Evolutionary conservation across 345 rosid genomes (phyloP).

Genomic region (Arabis hirsuta): DNA sequence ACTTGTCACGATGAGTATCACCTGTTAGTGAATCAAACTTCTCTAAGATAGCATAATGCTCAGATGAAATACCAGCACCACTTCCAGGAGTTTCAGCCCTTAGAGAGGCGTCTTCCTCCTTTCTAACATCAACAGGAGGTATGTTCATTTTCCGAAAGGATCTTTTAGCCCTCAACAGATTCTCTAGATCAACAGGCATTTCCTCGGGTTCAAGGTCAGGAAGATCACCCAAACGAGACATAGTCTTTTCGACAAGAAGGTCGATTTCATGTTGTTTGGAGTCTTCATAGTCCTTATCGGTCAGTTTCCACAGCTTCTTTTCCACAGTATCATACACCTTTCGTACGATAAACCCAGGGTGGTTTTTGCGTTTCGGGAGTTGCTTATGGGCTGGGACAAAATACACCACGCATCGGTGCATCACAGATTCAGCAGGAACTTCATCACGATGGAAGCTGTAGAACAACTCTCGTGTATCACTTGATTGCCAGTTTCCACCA

Average conservation of each 20-base stretch:
- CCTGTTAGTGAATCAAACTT: conserved; percentile 72
- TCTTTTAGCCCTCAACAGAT: conserved; percentile 54
- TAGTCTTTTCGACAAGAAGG: conserved; percentile 74
- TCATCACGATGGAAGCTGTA: conserved; percentile 96
- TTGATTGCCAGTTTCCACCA: conserved; percentile 90
- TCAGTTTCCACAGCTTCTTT: conserved; percentile 73
- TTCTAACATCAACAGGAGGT: conserved; percentile 78
- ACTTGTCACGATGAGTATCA: conserved; percentile 78
- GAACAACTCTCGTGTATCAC: conserved; percentile 85
- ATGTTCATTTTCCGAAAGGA: conserved; percentile 51
- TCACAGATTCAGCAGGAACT: conserved; percentile 96
- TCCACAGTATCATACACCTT: conserved; percentile 83
- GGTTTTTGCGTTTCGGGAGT: conserved; percentile 72
- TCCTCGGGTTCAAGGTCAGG: conserved; percentile 65
- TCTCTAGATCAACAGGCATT: conserved; percentile 54
- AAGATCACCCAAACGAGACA: conserved; percentile 65
- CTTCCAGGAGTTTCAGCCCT: conserved; percentile 92
- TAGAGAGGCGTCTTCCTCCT: conserved; percentile 67
- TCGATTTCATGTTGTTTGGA: conserved; percentile 77
- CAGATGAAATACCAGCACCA: conserved; percentile 58
- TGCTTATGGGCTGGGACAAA: conserved; percentile 89
- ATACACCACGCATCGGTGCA: conserved; percentile 97
- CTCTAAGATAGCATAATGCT: conserved; percentile 59
- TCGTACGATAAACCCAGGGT: conserved; percentile 95
- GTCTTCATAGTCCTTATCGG: conserved; percentile 81